Percentiles rank a stretch among this genome's conserved stretches.
phyloP scores from a whole-genome alignment of 352 stramenopile genomes.

The Salisapilia sapeloensis region DNA sequence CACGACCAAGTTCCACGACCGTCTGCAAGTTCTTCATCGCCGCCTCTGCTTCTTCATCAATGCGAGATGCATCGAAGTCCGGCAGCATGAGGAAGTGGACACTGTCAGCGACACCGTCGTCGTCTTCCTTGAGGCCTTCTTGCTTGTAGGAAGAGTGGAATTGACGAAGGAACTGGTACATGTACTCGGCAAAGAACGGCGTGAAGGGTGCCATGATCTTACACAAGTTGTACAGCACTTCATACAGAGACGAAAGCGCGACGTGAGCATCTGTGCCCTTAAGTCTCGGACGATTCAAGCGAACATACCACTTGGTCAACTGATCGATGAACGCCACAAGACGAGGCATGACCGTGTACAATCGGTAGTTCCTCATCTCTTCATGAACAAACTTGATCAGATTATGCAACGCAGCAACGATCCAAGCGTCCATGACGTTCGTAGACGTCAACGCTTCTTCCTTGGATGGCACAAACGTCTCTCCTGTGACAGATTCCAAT shows the following conservation, averaged over 20 bases:
- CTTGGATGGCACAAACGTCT: constrained; percentile 82
- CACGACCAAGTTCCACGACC: constrained; percentile 93
- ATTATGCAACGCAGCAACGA: constrained; percentile 93
- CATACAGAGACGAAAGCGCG: constrained; percentile 92
- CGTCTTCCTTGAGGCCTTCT: constrained; percentile 56
- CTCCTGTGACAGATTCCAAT: constrained; percentile 75
- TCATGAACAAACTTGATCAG: constrained; percentile 95
- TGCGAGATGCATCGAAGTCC: constrained; percentile 79
- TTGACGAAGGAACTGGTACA: constrained; percentile 97
- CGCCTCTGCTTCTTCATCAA: constrained; percentile 89
- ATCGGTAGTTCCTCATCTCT: constrained; percentile 97
- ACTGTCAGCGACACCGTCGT: constrained; percentile 83
- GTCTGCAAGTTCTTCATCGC: constrained; percentile 92
- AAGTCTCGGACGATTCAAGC: constrained; percentile 95
- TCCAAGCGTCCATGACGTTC: constrained; percentile 99
- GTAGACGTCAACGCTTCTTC: constrained; percentile 78
- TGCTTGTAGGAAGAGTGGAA: constrained; percentile 79
- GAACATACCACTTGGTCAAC: constrained; percentile 99
- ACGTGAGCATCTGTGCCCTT: constrained; percentile 85
- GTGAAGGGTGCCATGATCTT: constrained; percentile 98
- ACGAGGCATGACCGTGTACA: constrained; percentile 98
- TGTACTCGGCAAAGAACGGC: constrained; percentile 99
- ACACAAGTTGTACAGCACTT: constrained; percentile 91
- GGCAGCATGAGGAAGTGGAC: constrained; percentile 95
- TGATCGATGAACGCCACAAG: constrained; percentile 97